Base-by-base conservation (phyloP, 2,329 filamentous ascomycete species). In the Alternaria hordeiaustralica region DNA sequence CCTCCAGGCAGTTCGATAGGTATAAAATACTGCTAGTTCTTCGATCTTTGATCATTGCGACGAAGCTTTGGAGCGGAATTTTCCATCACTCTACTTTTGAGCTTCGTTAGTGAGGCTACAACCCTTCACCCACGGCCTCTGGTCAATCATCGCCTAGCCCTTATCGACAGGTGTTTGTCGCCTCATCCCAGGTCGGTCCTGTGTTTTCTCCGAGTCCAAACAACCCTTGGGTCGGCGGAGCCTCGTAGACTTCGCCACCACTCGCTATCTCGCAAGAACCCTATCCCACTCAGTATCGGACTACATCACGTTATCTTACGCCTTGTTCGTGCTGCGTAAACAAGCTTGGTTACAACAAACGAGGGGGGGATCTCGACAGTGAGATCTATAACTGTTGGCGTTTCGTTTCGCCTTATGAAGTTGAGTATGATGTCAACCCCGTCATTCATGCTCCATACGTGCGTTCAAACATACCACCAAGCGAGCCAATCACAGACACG, bases 341-440 rank as follows among this genome's bases (percentile, higher is more conserved):
- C 23, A 25, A 5, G 6, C 5, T 5, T 25, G 23, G 4, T 25
- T 25, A 25, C 23, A 6, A 25, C 5, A 6, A 25, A 25, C 6
- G 23, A 5, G 23, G 6, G 6, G 23, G 23, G 4, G 5, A 25
- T 6, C 23, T 25, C 23, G 6, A 6, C 5, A 25, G 5, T 25
- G 23, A 6, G 5, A 25, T 25, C 23, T 25, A 5, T 6, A 5
- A 5, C 23, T 25, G 23, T 25, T 25, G 4, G 23, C 23, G 23
- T 25, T 53, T 53, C 30, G 36, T 59, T 53, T 44, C n/a, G 5
- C 57, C 57, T 33, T 25, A 59, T 28, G 47, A 59, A 23, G 57
- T 59, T 33, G 57, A 59, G 28, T 15, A 44, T 30, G 15, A 53
- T 5, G 10, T 53, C 28, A 59, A 59, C 23, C 46, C 46, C 7